phyloP scores from a whole-genome alignment of 805 yeast genomes.

The Cyberlindnera subsufficiens region DNA sequence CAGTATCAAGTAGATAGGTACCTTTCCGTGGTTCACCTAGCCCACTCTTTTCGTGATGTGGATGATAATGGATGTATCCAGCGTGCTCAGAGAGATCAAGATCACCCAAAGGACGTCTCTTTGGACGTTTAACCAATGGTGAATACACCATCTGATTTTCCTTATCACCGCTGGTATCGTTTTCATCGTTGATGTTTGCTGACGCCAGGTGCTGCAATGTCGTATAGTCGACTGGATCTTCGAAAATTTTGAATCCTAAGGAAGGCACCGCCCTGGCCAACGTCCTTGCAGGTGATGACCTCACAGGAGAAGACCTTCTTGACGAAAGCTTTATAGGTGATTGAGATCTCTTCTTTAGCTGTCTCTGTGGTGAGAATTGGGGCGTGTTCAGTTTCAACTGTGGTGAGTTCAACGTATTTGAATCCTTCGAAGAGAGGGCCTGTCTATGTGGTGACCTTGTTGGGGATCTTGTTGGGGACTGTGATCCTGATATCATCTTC shows the following conservation, averaged over 20 bases:
- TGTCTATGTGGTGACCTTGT: slow-evolving; percentile 18
- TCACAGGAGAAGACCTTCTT: slow-evolving; percentile 3
- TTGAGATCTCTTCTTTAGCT: slow-evolving; percentile 2
- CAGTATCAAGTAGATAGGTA: slow-evolving; percentile 9
- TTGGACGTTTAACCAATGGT: background rate
- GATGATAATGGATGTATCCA: slow-evolving; percentile 15
- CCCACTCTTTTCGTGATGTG: background rate
- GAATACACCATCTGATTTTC: slow-evolving; percentile 14
- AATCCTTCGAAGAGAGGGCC: slow-evolving; percentile 21
- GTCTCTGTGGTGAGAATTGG: slow-evolving; percentile 8
- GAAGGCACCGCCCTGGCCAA: slow-evolving; percentile 7
- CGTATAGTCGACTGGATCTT: slow-evolving; percentile 20
- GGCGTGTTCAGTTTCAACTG: slow-evolving; percentile 5
- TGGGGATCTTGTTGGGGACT: slow-evolving; percentile 18
- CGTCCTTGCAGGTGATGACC: slow-evolving; percentile 1
- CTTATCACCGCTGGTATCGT: slow-evolving; percentile 11
- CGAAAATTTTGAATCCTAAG: slow-evolving; percentile 20
- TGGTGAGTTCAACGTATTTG: slow-evolving; percentile 15
- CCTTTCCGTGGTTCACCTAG: slow-evolving; percentile 5
- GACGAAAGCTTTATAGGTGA: slow-evolving; percentile 9
- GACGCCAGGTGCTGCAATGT: slow-evolving; percentile 11
- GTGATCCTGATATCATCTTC: background rate
- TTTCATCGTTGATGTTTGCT: slow-evolving; percentile 13
- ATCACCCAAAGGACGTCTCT: slow-evolving; percentile 10
- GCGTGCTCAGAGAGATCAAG: slow-evolving; percentile 12